Percentiles rank a stretch among this genome's conserved stretches.
These are phyloP conservation scores for Cryphonectria naterciae DNA, from an alignment of 2,329 filamentous ascomycete genomes.

Conservation along the genomic window DNA sequence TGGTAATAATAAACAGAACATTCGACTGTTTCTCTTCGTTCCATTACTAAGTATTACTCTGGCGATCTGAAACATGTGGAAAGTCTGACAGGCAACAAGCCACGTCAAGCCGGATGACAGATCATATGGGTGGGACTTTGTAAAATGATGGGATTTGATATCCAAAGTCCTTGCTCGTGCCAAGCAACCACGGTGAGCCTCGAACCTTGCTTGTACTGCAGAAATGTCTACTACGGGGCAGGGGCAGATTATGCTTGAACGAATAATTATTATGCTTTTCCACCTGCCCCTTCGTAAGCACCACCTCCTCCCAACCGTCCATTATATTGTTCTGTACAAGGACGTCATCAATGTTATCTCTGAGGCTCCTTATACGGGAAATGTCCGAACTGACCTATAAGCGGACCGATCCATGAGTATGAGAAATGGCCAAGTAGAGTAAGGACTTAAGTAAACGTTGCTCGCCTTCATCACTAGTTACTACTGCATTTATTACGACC, in stretches of 20 bases:
- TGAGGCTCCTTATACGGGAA: neutral
- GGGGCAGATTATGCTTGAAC: neutral
- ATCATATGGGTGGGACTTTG: neutral
- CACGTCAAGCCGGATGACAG: neutral
- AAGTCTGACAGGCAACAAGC: neutral
- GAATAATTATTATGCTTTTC: neutral
- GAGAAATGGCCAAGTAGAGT: neutral
- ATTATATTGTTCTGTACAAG: neutral
- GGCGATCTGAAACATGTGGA: neutral
- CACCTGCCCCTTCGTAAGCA: neutral
- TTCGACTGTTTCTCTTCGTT: no score
- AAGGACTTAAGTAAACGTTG: neutral
- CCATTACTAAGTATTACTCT: neutral
- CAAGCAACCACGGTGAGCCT: neutral
- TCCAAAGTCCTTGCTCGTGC: neutral
- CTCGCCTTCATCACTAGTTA: neutral
- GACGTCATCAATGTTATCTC: neutral
- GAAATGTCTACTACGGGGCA: neutral
- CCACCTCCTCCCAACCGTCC: neutral
- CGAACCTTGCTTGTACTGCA: neutral
- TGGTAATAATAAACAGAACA: neutral
- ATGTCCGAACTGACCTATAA: neutral
- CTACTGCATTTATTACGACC: neutral
- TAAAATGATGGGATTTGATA: neutral
- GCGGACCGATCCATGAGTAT: no score